These are phyloP conservation scores for Nemania diffusa DNA, from an alignment of 2,329 filamentous ascomycete genomes.

Conservation along the genomic window DNA sequence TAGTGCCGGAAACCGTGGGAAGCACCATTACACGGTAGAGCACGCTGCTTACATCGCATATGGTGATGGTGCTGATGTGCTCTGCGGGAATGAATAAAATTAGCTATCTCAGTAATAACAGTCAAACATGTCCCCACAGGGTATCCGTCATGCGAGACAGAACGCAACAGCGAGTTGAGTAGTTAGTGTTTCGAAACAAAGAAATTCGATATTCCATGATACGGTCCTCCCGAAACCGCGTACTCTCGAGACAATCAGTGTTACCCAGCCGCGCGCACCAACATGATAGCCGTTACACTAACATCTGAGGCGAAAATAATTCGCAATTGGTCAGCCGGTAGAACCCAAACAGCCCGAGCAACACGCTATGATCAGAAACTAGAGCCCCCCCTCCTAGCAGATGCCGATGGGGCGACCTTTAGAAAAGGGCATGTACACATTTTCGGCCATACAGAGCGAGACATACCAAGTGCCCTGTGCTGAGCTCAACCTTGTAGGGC, in stretches of 20 bases:
- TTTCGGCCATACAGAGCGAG: constrained; percentile 7
- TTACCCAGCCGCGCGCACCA: constrained; percentile 13
- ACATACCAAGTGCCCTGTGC: constrained; percentile 18
- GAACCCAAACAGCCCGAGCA: constrained; percentile 12
- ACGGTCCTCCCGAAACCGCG: neutral
- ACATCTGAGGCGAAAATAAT: constrained; percentile 6
- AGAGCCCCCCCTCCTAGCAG: neutral
- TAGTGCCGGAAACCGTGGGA: neutral
- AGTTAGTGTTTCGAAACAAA: constrained; percentile 18
- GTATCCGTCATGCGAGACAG: constrained; percentile 14
- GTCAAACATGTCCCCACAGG: constrained; percentile 8
- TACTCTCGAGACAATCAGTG: constrained; percentile 7
- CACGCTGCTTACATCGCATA: neutral
- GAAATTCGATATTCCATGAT: neutral
- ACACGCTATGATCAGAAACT: neutral
- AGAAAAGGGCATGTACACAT: neutral
- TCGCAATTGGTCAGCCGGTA: constrained; percentile 8
- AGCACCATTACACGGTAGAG: neutral
- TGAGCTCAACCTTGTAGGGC: constrained; percentile 24
- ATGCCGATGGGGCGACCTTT: neutral
- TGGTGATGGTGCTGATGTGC: neutral
- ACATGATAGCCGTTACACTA: constrained; percentile 8
- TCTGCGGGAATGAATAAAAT: neutral
- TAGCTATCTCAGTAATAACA: neutral
- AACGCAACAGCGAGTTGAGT: constrained; percentile 11